phyloP scores from a whole-genome alignment of 2,329 filamentous ascomycete species.

The Scedosporium boydii region DNA sequence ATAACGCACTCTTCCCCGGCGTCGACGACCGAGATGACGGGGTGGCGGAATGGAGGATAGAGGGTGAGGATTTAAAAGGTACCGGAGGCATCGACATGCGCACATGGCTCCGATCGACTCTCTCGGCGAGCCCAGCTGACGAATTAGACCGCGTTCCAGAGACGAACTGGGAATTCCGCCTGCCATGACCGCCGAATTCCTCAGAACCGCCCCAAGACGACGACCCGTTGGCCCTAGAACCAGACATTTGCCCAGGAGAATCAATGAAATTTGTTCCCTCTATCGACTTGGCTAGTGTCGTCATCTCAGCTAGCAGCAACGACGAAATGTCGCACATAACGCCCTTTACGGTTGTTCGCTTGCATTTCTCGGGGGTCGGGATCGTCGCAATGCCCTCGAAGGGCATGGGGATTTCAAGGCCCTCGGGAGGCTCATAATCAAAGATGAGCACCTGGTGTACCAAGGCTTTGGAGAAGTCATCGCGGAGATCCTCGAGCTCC shows the following conservation, averaged over 20 bases:
- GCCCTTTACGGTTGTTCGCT: constrained; percentile 71
- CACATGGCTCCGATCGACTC: constrained; percentile 48
- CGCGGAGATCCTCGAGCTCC: constrained; percentile 61
- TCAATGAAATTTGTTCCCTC: constrained; percentile 68
- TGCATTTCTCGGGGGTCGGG: constrained; percentile 58
- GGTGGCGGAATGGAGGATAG: constrained; percentile 30
- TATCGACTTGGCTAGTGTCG: constrained; percentile 60
- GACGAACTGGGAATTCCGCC: constrained; percentile 48
- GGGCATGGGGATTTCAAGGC: constrained; percentile 43
- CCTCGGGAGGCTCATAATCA: constrained; percentile 49
- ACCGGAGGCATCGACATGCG: constrained; percentile 79
- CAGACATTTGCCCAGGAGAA: constrained; percentile 53
- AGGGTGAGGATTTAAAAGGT: constrained; percentile 32
- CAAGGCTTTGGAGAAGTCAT: constrained; percentile 65
- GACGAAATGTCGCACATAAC: constrained; percentile 73
- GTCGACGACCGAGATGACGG: constrained; percentile 43
- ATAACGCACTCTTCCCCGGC: constrained; percentile 32
- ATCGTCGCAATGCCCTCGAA: constrained; percentile 59
- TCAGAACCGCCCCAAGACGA: constrained; percentile 27
- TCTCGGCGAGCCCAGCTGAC: constrained; percentile 27
- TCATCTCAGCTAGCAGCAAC: constrained; percentile 65
- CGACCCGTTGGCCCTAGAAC: constrained; percentile 26
- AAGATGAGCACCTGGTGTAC: constrained; percentile 75
- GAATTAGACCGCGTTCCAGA: constrained; percentile 44
- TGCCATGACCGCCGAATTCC: constrained; percentile 27